These are phyloP conservation scores for Microcos paniculata DNA, from an alignment of 345 rosid genomes.

Conservation along the genomic window DNA sequence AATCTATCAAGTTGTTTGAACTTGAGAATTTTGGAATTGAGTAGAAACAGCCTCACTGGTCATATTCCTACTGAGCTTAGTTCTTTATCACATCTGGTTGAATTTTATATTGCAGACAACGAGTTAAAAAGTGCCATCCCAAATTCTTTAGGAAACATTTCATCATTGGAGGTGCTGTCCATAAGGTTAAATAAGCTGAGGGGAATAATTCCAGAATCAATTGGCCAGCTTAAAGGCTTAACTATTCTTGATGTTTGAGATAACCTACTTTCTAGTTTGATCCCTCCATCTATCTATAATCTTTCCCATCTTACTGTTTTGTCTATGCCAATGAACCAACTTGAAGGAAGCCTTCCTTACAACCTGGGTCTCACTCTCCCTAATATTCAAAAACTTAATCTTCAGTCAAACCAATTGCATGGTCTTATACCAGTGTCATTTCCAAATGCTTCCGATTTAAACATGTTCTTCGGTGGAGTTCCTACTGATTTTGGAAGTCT, in stretches of 20 bases:
- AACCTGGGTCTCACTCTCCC: neutral
- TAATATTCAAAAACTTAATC: neutral
- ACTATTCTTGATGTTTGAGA: neutral
- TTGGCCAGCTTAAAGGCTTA: neutral
- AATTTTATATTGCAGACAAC: neutral
- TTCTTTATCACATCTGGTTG: neutral
- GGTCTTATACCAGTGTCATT: neutral
- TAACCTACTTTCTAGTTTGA: neutral
- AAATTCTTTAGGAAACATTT: neutral
- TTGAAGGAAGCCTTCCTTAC: no score
- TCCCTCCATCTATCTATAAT: neutral
- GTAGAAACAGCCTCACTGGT: slow-evolving; percentile 14
- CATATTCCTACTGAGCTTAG: slow-evolving; percentile 22
- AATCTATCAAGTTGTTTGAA: slow-evolving; percentile 12
- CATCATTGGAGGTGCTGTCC: neutral
- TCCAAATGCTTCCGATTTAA: neutral
- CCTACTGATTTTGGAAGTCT: neutral
- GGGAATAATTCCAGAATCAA: no score
- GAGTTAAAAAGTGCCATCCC: neutral
- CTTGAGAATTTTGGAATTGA: neutral
- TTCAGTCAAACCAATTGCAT: neutral
- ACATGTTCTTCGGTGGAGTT: neutral
- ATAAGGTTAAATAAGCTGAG: neutral
- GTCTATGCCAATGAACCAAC: neutral
- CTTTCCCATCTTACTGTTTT: neutral